Conservation (phyloP, 495 filamentous ascomycete genomes). For the Aspergillus biplanus region DNA sequence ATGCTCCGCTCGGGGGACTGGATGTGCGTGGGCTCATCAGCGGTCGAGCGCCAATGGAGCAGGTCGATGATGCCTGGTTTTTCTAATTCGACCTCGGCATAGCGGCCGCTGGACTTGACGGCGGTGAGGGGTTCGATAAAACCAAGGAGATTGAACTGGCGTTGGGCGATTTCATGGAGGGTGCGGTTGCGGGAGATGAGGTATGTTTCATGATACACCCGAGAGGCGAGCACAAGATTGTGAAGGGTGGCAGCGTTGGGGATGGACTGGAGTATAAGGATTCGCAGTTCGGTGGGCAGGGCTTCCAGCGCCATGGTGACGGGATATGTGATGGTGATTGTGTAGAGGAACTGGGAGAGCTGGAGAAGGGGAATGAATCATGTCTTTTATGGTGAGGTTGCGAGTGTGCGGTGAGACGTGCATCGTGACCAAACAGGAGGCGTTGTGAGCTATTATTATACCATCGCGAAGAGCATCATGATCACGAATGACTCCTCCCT, state of each 20-base stretch:
- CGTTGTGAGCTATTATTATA: not conserved
- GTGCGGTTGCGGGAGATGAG: slow-evolving; percentile 8
- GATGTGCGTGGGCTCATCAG: not conserved
- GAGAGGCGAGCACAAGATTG: slow-evolving; percentile 19
- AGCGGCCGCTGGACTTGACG: slow-evolving; percentile 19
- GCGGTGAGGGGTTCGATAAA: slow-evolving; percentile 19
- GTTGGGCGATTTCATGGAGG: slow-evolving; percentile 13
- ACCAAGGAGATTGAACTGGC: slow-evolving; percentile 16
- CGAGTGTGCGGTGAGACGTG: not conserved
- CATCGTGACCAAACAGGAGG: not conserved
- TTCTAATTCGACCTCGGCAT: slow-evolving; percentile 17
- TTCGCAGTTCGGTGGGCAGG: slow-evolving; percentile 23
- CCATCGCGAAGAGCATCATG: too few relatives aligned
- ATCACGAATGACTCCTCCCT: not conserved
- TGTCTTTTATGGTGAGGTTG: not conserved
- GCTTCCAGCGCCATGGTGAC: slow-evolving; percentile 18
- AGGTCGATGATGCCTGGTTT: slow-evolving; percentile 15
- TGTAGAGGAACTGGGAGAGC: not conserved
- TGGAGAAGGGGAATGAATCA: not conserved
- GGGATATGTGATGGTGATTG: not conserved
- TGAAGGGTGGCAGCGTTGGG: slow-evolving; percentile 15
- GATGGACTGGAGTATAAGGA: slow-evolving; percentile 18
- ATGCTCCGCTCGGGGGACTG: slow-evolving; percentile 8
- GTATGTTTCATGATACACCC: slow-evolving; percentile 20
- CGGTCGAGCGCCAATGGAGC: slow-evolving; percentile 10